Evolutionary conservation across 2,329 filamentous ascomycete species (phyloP).

Genomic region (Botrytis pseudocinerea): DNA sequence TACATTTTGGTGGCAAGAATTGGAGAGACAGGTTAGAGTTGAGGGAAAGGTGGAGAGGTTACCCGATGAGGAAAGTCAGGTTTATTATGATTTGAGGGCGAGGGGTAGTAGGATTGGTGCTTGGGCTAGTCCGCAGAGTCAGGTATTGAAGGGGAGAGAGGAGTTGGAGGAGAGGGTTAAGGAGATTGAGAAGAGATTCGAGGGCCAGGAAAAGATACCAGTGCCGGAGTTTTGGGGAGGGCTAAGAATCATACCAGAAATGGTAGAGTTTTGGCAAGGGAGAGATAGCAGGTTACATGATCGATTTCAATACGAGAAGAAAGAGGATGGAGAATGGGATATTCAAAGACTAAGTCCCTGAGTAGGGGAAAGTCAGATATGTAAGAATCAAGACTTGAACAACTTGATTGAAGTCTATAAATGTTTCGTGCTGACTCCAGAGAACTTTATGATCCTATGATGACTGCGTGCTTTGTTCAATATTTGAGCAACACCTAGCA

Average conservation of each 20-base stretch:
- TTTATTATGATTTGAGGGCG: constrained; percentile 67
- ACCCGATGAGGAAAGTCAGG: constrained; percentile 67
- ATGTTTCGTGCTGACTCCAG: not conserved
- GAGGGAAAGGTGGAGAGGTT: constrained; percentile 75
- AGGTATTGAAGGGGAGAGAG: constrained; percentile 69
- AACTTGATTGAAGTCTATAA: not conserved
- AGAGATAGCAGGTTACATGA: constrained; percentile 88
- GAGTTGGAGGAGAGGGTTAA: constrained; percentile 75
- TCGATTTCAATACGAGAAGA: constrained; percentile 80
- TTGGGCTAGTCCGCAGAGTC: constrained; percentile 90
- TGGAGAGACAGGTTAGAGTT: constrained; percentile 88
- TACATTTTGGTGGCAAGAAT: constrained; percentile 85
- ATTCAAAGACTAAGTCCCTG: constrained; percentile 74
- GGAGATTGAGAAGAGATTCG: constrained; percentile 75
- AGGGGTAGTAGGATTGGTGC: constrained; percentile 83
- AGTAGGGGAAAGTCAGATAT: not conserved
- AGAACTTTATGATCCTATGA: not conserved
- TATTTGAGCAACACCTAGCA: not conserved
- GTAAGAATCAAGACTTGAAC: not conserved
- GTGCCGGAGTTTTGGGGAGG: constrained; percentile 96
- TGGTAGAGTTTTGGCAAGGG: constrained; percentile 96
- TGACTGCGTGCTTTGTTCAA: not conserved
- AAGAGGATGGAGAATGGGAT: constrained; percentile 58
- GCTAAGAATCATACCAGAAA: constrained; percentile 78
- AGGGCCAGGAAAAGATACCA: constrained; percentile 75